Evolutionary conservation across 768 basidiomycete species (phyloP).

Genomic region (Psilocybe tampanensis): DNA sequence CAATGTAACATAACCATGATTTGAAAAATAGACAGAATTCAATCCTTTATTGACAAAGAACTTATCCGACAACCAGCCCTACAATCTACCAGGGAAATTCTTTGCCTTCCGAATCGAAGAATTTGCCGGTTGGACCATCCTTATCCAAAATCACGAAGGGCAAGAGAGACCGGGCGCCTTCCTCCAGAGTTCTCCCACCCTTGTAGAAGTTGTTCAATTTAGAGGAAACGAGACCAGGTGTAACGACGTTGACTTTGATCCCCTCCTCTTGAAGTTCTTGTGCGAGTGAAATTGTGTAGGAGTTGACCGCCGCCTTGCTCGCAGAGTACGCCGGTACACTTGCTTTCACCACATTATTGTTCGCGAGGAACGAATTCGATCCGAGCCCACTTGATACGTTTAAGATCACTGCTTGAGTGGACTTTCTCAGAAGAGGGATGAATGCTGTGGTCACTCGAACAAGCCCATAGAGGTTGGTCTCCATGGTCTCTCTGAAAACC

Average conservation of each 20-base stretch:
- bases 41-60: too few species aligned
- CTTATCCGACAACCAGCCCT: too few species aligned
- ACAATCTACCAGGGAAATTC: slow-evolving; percentile 34
- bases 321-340: slow-evolving; percentile 60
- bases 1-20: too few species aligned
- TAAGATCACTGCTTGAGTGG: slow-evolving; percentile 37
- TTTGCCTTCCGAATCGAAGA: slow-evolving; percentile 36
- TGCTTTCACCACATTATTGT: slow-evolving; percentile 27
- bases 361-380: slow-evolving; percentile 40
- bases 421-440: slow-evolving; percentile 42
- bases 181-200: slow-evolving; percentile 38
- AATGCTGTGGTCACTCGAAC: slow-evolving; percentile 45
- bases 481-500: slow-evolving; percentile 36
- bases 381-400: slow-evolving; percentile 48
- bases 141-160: slow-evolving; percentile 43
- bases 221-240: slow-evolving; percentile 58
- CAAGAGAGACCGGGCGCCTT: slow-evolving; percentile 36
- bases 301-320: slow-evolving; percentile 70
- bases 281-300: slow-evolving; percentile 62
- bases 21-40: too few species aligned
- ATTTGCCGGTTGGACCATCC: slow-evolving; percentile 40
- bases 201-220: slow-evolving; percentile 40
- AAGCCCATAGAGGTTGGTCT: slow-evolving; percentile 46
- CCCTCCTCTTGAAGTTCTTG: slow-evolving; percentile 54
- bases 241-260: slow-evolving; percentile 64